Evolutionary conservation across 306 rosid species (phyloP).

Genomic region (Hippophae rhamnoides): DNA sequence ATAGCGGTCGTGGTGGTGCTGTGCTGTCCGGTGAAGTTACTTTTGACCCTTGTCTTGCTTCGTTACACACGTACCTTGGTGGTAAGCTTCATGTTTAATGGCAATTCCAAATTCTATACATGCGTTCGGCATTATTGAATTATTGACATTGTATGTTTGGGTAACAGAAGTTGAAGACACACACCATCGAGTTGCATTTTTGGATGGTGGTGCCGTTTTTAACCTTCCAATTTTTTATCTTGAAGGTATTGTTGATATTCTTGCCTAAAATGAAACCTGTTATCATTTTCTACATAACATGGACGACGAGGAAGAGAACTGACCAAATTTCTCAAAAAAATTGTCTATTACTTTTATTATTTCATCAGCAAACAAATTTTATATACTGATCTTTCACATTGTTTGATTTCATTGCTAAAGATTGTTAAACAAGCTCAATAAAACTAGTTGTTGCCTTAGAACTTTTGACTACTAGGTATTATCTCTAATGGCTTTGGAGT

Average conservation of each 20-base stretch:
- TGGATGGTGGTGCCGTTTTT: conserved; percentile 66
- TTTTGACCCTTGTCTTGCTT: conserved; percentile 48
- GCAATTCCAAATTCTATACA: neutral
- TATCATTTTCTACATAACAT: neutral
- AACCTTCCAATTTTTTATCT: conserved; percentile 73
- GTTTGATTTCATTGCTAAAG: too few species aligned
- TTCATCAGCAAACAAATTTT: too few species aligned
- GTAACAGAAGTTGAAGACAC: conserved; percentile 90
- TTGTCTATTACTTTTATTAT: too few species aligned
- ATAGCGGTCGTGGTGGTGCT: conserved; percentile 25
- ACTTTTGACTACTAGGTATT: neutral
- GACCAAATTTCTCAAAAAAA: too few species aligned
- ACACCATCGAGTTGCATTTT: conserved; percentile 59
- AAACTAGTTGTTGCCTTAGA: neutral
- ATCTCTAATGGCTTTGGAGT: neutral
- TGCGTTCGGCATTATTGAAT: neutral
- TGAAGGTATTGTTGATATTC: conserved; percentile 37
- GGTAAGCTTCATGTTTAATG: conserved; percentile 37
- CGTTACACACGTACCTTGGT: conserved; percentile 83
- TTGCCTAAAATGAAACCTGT: neutral
- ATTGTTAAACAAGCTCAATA: too few species aligned
- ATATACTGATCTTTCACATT: neutral
- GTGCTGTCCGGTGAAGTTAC: conserved; percentile 28
- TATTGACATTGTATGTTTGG: conserved; percentile 8
- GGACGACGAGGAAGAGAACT: too few species aligned